Conservation (phyloP, 306 rosid genomes). For the Benincasa hispida region DNA sequence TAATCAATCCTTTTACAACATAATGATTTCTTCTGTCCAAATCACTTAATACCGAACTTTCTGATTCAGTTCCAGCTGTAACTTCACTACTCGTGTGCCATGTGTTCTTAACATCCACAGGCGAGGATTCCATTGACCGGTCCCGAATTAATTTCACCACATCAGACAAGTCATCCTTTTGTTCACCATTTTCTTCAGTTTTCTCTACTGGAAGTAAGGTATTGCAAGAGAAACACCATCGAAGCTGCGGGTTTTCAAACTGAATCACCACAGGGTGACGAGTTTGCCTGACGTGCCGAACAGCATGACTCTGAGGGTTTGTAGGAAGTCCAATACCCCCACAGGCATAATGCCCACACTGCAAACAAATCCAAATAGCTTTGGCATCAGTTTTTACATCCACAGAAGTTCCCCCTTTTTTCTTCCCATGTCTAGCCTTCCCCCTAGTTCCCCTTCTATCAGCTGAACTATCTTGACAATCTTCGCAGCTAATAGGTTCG, state of each 20-base stretch:
- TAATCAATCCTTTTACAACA: constrained; percentile 58
- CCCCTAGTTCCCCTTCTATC: constrained; percentile 56
- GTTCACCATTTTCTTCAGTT: constrained; percentile 42
- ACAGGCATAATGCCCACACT: constrained; percentile 68
- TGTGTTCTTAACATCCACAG: constrained; percentile 31
- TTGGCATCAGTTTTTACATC: constrained; percentile 48
- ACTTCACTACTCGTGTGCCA: constrained; percentile 33
- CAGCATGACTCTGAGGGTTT: constrained; percentile 40
- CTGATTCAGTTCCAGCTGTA: constrained; percentile 39
- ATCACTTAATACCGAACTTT: constrained; percentile 13
- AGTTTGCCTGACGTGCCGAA: constrained; percentile 53
- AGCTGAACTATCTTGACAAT: constrained; percentile 48
- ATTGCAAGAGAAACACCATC: constrained; percentile 83
- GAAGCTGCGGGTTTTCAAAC: constrained; percentile 52
- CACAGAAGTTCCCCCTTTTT: constrained; percentile 41
- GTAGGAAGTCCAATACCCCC: constrained; percentile 84
- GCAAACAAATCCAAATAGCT: constrained; percentile 85
- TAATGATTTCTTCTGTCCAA: constrained; percentile 41
- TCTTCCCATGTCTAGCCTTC: constrained; percentile 62
- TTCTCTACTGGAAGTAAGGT: constrained; percentile 45
- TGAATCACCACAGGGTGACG: constrained; percentile 61
- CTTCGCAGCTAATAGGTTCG: constrained; percentile 43
- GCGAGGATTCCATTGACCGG: constrained; percentile 19
- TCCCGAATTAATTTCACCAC: constrained; percentile 56
- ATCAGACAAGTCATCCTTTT: constrained; percentile 30